Conservation (phyloP, 2,329 filamentous ascomycete genomes). For the Ophiosphaerella herpotricha region DNA sequence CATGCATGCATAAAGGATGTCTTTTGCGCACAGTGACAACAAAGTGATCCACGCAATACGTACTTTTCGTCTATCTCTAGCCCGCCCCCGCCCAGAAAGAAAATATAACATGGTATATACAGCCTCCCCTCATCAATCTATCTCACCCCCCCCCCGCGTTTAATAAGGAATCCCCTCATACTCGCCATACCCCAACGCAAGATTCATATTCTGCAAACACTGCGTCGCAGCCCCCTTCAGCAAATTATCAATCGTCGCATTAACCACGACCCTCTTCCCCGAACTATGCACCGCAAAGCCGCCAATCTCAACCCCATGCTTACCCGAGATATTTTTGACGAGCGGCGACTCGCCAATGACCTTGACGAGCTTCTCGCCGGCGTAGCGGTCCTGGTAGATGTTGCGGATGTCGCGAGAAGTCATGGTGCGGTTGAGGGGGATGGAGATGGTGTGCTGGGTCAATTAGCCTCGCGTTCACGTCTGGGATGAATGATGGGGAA, state of each 20-base stretch:
- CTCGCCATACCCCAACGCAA: constrained; percentile 85
- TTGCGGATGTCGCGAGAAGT: constrained; percentile 89
- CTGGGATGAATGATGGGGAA: neutral
- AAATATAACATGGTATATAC: neutral
- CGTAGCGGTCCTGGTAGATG: constrained; percentile 94
- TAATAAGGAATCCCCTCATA: constrained; percentile 79
- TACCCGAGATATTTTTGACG: constrained; percentile 82
- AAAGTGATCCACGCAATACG: no score
- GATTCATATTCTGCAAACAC: constrained; percentile 94
- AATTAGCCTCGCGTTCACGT: no score
- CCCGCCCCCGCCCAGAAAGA: no score
- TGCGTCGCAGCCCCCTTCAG: constrained; percentile 93
- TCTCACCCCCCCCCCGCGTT: neutral
- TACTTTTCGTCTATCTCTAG: no score
- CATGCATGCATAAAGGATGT: no score
- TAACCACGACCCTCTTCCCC: constrained; percentile 91
- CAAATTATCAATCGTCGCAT: constrained; percentile 90
- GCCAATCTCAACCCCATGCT: constrained; percentile 91
- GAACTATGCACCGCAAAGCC: constrained; percentile 90
- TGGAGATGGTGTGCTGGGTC: constrained; percentile 76
- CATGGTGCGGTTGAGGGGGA: constrained; percentile 85
- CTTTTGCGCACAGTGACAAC: no score
- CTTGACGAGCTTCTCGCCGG: constrained; percentile 93
- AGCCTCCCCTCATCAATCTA: neutral
- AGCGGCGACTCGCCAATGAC: constrained; percentile 83